Evolutionary conservation across 768 basidiomycete species (phyloP).

Genomic region (Mycena vitilis): DNA sequence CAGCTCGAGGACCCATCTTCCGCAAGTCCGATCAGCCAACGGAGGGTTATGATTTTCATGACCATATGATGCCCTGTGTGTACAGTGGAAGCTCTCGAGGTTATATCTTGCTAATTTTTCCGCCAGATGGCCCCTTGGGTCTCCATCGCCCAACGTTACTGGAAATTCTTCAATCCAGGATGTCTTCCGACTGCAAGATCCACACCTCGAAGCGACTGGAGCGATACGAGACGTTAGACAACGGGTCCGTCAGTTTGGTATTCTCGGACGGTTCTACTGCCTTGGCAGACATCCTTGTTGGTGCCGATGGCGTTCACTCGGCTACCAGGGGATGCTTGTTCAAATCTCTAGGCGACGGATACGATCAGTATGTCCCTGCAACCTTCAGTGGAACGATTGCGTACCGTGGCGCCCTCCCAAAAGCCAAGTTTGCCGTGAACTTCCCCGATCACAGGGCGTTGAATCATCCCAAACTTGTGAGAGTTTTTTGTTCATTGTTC

Average conservation of each 20-base stretch:
- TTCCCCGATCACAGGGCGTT: slow-evolving; percentile 35
- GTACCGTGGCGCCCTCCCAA: slow-evolving; percentile 30
- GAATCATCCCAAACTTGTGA: slow-evolving; percentile 31
- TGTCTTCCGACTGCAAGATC: slow-evolving; percentile 40
- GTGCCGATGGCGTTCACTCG: slow-evolving; percentile 55
- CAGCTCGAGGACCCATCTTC: slow-evolving; percentile 41
- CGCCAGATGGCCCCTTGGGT: slow-evolving; percentile 39
- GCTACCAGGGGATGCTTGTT: slow-evolving; percentile 38
- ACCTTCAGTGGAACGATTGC: slow-evolving; percentile 37
- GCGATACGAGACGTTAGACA: slow-evolving; percentile 23
- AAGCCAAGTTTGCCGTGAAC: slow-evolving; percentile 22
- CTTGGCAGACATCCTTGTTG: slow-evolving; percentile 52
- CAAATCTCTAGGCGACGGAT: slow-evolving; percentile 16
- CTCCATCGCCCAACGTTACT: slow-evolving; percentile 40
- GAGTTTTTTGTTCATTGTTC: neutral
- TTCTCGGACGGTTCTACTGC: slow-evolving; percentile 43
- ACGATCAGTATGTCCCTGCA: slow-evolving; percentile 31
- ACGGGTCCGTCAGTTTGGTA: slow-evolving; percentile 32
- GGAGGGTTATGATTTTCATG: slow-evolving; percentile 41
- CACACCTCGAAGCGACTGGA: slow-evolving; percentile 39
- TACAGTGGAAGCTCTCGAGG: neutral
- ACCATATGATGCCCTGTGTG: slow-evolving; percentile 43
- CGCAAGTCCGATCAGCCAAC: slow-evolving; percentile 41
- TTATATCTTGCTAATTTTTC: neutral
- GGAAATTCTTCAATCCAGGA: slow-evolving; percentile 39